Evolutionary conservation across 768 basidiomycete genomes (phyloP), one percentile per base, ranked within the genome.

Genomic region (Naganishia antarctica): DNA sequence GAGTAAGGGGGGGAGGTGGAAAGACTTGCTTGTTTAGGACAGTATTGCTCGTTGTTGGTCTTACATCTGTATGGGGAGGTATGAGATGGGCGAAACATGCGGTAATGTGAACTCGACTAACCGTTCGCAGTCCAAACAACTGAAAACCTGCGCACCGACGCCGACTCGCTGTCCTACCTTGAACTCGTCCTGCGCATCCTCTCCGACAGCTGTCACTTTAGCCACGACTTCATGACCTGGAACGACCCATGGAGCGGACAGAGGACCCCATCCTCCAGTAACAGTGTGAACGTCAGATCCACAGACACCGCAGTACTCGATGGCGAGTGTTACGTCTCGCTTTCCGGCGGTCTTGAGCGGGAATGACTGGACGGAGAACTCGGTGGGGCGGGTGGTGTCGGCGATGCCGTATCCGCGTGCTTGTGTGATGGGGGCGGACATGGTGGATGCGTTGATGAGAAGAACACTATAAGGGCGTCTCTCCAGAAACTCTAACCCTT

Each of bases 131-230:
- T 74, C 66, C 59, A 80, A 71, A 78, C 85, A 86, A 16, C 82
- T 81, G 57, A 80, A 80, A 28, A 83, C 82, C 65, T 84, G 84
- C n/a, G 75, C 78, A 9, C 81, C 80, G 5, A 82, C 80, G 34
- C 85, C 85, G 65, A 81, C 85, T 9, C 81, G 73, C 70, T 85
- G 83, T 25, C 85, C 85, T 9, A 81, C 78, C 70, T 84, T 84
- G 78, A 86, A 79, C 51, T 80, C 80, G 41, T 21, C 18, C 3
- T 70, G 79, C 46, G 85, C 84, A 45, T 83, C 80, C 7, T 80
- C 73, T 1, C 86, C 85, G 64, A 87, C 83, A 12, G 79, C 76
- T 25, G 79, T 80, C 40, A 82, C 84, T 9, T 74, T 74, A 5
- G 85, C 85, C 50, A 83, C 80, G 60, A 86, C 84, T 73, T 85